Evolutionary conservation across 2,329 filamentous ascomycete genomes (phyloP), one percentile per base, ranked within the genome.

Genomic region (Phialocephala sp.): DNA sequence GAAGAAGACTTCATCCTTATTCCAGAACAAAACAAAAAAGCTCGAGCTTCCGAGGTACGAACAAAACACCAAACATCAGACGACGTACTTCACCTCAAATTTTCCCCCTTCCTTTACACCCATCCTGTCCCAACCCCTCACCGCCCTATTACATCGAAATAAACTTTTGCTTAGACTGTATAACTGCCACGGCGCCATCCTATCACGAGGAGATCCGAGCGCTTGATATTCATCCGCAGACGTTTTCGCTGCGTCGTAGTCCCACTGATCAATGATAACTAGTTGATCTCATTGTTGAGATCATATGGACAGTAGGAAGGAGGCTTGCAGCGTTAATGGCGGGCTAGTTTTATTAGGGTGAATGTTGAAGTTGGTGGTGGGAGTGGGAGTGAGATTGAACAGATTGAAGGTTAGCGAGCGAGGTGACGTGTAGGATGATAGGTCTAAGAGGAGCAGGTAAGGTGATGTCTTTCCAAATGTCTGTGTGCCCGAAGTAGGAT

Each of bases 41-140:
- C n/a, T 32, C 2, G 22, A 11, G 6, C 8, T 52, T 52, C 47
- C 4, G 12, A 32, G 9, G 32, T 52, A 22, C 22, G 47, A 27
- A n/a, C 24, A 11, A 52, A 52, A 52, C 47, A 2, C 8, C 47
- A 52, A 52, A 52, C 22, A 52, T 27, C 47, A 52, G 47, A 52
- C 32, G 47, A 52, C 47, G 32, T 52, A 22, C 32, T 32, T 52
- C 47, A 52, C 47, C 47, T 52, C 8, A 52, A 27, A 20, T 12
- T 9, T 22, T 22, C 8, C 20, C 4, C 24, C 47, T 2, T 52
- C 8, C 12, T 11, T 32, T 11, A 2, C 14, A 8, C 11, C 24
- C 8, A 6, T 8, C 22, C 20, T 50, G 5, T 52, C 5, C 11
- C 3, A n/a, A n/a, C n/a, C n/a, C n/a, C n/a, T n/a, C n/a, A n/a